A percentile compares a stretch with the other conserved stretches of the same genome.
Conservation (phyloP, 305 asterid species). For the Coffea humblotiana region DNA sequence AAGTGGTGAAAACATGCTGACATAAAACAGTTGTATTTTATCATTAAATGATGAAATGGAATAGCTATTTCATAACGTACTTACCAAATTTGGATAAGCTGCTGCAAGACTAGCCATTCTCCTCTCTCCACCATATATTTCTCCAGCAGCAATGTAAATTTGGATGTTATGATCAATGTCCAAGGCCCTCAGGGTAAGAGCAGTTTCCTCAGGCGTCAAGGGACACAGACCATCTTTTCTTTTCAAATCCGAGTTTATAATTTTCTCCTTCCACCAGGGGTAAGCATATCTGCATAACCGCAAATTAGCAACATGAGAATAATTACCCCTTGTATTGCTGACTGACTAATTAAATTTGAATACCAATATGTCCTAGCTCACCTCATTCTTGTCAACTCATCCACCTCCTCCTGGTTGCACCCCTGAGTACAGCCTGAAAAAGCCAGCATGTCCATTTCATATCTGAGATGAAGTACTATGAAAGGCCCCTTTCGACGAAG, state of each 20-base stretch:
- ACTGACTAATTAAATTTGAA: constrained; percentile 10
- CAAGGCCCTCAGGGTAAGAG: constrained; percentile 61
- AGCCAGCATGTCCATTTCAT: constrained; percentile 95
- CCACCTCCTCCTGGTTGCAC: constrained; percentile 63
- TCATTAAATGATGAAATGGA: not conserved
- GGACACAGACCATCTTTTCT: constrained; percentile 85
- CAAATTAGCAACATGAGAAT: not conserved
- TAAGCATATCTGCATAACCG: constrained; percentile 54
- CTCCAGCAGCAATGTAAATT: constrained; percentile 88
- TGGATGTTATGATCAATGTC: constrained; percentile 66
- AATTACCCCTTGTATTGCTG: not conserved
- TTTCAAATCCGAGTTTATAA: constrained; percentile 66
- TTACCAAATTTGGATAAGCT: constrained; percentile 73
- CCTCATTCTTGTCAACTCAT: constrained; percentile 84
- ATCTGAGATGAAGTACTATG: constrained; percentile 85
- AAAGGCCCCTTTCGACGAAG: constrained; percentile 72
- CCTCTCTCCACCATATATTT: constrained; percentile 76
- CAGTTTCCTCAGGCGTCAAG: constrained; percentile 92
- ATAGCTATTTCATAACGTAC: constrained; percentile 10
- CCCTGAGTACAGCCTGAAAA: constrained; percentile 88
- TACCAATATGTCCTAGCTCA: constrained; percentile 20
- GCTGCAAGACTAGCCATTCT: constrained; percentile 59
- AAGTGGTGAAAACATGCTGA: not conserved
- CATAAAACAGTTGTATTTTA: not conserved
- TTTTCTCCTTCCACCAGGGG: constrained; percentile 91